These are phyloP conservation scores for Elsinoe arachidis DNA, from an alignment of 2,329 filamentous ascomycete species.

Conservation along the genomic window DNA sequence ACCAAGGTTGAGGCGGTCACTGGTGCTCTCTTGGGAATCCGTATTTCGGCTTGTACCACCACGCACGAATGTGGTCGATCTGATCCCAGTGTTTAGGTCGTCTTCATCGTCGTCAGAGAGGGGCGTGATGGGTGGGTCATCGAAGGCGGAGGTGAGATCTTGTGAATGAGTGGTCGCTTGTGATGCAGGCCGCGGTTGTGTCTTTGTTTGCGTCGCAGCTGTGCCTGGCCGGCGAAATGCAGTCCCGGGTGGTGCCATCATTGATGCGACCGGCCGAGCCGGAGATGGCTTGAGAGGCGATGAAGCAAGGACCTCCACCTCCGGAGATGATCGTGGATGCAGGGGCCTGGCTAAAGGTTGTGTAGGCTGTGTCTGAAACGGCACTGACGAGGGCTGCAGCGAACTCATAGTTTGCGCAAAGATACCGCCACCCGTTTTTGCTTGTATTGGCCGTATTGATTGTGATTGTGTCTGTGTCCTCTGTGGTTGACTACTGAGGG, in stretches of 20 bases:
- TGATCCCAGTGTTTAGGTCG: slow-evolving; percentile 38
- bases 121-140: slow-evolving; percentile 40
- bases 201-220: slow-evolving; percentile 13
- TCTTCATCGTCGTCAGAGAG: slow-evolving; percentile 30
- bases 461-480: not conserved
- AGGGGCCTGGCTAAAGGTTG: slow-evolving; percentile 41
- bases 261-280: slow-evolving; percentile 43
- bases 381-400: slow-evolving; percentile 11
- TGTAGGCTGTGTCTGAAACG: slow-evolving; percentile 48
- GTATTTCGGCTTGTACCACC: not conserved
- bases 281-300: slow-evolving; percentile 49
- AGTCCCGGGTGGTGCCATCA: slow-evolving; percentile 71
- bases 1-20: slow-evolving; percentile 1
- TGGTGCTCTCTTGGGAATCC: not conserved
- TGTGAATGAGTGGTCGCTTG: slow-evolving; percentile 15
- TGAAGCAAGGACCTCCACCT: slow-evolving; percentile 78
- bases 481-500: not conserved
- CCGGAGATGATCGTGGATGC: slow-evolving; percentile 26
- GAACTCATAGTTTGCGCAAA: slow-evolving; percentile 15
- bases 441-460: slow-evolving; percentile 6
- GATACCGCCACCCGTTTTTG: slow-evolving; percentile 2
- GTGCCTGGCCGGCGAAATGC: slow-evolving; percentile 45
- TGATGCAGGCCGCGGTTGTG: slow-evolving; percentile 36
- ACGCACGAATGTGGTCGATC: slow-evolving; percentile 46
- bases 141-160: slow-evolving; percentile 19